phyloP scores from a whole-genome alignment of 2,329 filamentous ascomycete species.

The Phaeosphaeria sp. region DNA sequence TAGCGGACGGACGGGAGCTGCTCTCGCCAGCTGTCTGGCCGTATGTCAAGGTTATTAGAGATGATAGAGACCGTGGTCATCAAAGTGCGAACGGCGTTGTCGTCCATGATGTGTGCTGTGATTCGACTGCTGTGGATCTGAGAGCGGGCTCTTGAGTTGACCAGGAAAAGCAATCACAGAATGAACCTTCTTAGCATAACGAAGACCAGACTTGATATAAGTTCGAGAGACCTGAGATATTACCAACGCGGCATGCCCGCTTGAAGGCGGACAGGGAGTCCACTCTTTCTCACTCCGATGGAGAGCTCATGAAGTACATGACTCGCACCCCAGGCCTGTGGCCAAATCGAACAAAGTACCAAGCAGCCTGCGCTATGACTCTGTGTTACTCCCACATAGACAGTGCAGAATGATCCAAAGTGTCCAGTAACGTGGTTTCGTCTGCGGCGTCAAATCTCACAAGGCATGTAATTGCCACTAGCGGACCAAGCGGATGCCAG shows the following conservation, averaged over 20 bases:
- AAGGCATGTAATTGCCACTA: background rate
- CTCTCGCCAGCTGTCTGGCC: conserved; percentile 41
- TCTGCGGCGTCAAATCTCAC: background rate
- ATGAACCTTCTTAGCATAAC: background rate
- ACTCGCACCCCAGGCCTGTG: background rate
- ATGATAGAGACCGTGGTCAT: conserved; percentile 42
- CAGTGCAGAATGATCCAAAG: background rate
- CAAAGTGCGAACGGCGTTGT: conserved; percentile 14
- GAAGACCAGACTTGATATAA: background rate
- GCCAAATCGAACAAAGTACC: background rate
- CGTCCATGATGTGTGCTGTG: conserved; percentile 18
- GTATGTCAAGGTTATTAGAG: conserved; percentile 37
- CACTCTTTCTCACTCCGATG: background rate
- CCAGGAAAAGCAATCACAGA: background rate
- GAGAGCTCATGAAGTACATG: background rate
- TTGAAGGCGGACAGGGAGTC: background rate
- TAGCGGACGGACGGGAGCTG: conserved; percentile 28
- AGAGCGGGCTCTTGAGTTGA: background rate
- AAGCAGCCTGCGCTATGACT: background rate
- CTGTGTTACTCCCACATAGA: background rate
- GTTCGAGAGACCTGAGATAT: background rate
- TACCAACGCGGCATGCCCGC: background rate
- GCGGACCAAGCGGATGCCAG: background rate
- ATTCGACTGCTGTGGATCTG: background rate
- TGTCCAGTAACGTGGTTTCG: background rate